Evolutionary conservation across 495 filamentous ascomycete genomes (phyloP).

Genomic region (Talaromyces nanjingensis): DNA sequence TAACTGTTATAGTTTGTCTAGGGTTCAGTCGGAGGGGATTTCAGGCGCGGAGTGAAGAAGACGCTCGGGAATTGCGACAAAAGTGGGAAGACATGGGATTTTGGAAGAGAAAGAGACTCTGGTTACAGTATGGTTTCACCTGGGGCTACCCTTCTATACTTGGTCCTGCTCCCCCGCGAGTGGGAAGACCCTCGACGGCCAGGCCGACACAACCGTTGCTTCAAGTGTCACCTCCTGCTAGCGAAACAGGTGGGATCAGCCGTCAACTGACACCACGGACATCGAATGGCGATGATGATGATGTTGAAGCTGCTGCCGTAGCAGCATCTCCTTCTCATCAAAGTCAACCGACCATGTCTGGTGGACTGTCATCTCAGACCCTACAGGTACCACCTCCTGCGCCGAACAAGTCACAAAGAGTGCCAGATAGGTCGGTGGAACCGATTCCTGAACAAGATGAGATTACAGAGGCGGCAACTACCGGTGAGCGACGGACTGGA

Average conservation of each 20-base stretch:
- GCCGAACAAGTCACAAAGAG: neutral
- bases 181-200: conserved; percentile 6
- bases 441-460: neutral
- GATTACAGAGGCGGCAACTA: neutral
- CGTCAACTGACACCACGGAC: neutral
- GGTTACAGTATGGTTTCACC: conserved; percentile 44
- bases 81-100: conserved; percentile 36
- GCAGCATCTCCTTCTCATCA: neutral
- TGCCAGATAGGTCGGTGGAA: neutral
- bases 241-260: neutral
- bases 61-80: conserved; percentile 31
- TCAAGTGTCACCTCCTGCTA: conserved; percentile 23
- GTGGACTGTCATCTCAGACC: neutral
- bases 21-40: conserved; percentile 33
- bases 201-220: conserved; percentile 20
- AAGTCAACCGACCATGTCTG: neutral
- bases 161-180: conserved; percentile 24
- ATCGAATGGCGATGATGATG: neutral
- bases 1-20: conserved; percentile 29
- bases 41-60: conserved; percentile 29
- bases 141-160: conserved; percentile 37
- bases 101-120: conserved; percentile 34
- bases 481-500: neutral
- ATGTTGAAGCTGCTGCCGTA: neutral
- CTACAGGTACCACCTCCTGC: neutral